These are phyloP conservation scores for Cladosporium sp. DNA, from an alignment of 2,329 filamentous ascomycete genomes.

Conservation along the genomic window DNA sequence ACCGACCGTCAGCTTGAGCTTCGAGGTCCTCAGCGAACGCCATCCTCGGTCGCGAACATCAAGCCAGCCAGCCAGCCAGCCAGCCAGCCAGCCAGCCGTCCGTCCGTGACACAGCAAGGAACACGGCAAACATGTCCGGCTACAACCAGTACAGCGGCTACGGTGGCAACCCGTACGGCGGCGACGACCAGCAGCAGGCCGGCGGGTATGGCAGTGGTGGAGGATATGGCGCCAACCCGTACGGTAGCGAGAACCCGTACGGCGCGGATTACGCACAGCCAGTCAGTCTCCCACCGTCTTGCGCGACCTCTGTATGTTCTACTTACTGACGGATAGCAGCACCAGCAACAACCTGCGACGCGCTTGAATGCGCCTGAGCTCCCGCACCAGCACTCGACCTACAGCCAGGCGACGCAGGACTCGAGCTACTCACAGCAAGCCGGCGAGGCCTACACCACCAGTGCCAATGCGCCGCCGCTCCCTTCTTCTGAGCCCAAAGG, in stretches of 20 bases:
- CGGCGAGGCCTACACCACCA: slow-evolving; percentile 38
- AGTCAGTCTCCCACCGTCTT: slow-evolving; percentile 17
- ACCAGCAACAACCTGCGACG: slow-evolving; percentile 18
- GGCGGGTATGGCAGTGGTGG: slow-evolving; percentile 16
- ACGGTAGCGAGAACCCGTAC: slow-evolving; percentile 42
- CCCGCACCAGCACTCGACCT: slow-evolving; percentile 42
- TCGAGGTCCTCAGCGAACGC: not conserved
- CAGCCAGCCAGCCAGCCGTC: not conserved
- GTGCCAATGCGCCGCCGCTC: slow-evolving; percentile 33
- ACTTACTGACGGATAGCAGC: slow-evolving; percentile 1
- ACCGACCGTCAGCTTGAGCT: slow-evolving; percentile 17
- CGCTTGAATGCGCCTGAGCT: slow-evolving; percentile 34
- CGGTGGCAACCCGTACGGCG: slow-evolving; percentile 63
- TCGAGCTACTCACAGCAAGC: slow-evolving; percentile 18
- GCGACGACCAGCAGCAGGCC: slow-evolving; percentile 53
- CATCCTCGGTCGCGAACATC: slow-evolving; percentile 1
- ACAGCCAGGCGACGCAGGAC: slow-evolving; percentile 27
- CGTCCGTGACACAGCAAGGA: slow-evolving; percentile 1
- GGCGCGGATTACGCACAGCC: slow-evolving; percentile 35
- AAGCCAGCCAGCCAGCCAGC: not conserved
- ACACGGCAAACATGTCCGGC: slow-evolving; percentile 53
- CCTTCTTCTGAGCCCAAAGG: slow-evolving; percentile 60
- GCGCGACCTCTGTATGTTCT: slow-evolving; percentile 19
- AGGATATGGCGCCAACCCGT: slow-evolving; percentile 39
- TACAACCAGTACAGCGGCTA: slow-evolving; percentile 60